Base-by-base conservation (phyloP, 768 basidiomycete genomes). In the Auricularia sp. region DNA sequence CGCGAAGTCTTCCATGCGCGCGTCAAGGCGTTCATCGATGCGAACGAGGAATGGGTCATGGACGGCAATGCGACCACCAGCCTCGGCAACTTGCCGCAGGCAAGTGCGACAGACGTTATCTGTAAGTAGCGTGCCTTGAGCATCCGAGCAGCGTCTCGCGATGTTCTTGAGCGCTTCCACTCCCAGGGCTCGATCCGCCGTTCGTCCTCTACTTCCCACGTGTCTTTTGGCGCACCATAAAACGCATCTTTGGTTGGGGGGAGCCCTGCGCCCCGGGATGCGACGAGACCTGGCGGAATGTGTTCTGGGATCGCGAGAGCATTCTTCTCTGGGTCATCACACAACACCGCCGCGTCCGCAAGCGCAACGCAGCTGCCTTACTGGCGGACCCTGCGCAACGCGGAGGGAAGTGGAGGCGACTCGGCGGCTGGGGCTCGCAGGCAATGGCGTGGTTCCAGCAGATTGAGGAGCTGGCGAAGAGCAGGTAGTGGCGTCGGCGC, bases 181-280 rank as follows among this genome's bases (percentile, higher is more conserved):
- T 42, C 51, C 5, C 63, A 88, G 87, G 87, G 87, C 74, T 88
- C 23, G 86, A 88, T 67, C 86, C 86, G 7, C 87, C 87, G 12
- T 73, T 88, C 39, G 18, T 75, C 8, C 72, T 82, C 10, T 88
- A 88, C 74, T 77, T 88, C 63, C 84, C 87, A 23, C 83, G 87
- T 16, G 68, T 87, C 33, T 69, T 81, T 65, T 67, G 75, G 63
- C 78, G 87, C 59, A 87, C 86, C 0, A 68, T 85, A n/a, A 69
- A 75, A 65, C 79, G 84, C 23, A 64, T 84, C 11, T 60, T 80
- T 10, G 61, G 76, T 1, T 66, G 8, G 23, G 56, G 6, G 4
- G 56, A 59, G 12, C 68, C 77, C 0, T 85, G 85, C 68, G 80
- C 79, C 36, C 76, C 77, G 6, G 85, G 82, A 0, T 86, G 85